Evolutionary conservation across 2,329 filamentous ascomycete genomes (phyloP).

Genomic region (Aspergillus thermomutatus): DNA sequence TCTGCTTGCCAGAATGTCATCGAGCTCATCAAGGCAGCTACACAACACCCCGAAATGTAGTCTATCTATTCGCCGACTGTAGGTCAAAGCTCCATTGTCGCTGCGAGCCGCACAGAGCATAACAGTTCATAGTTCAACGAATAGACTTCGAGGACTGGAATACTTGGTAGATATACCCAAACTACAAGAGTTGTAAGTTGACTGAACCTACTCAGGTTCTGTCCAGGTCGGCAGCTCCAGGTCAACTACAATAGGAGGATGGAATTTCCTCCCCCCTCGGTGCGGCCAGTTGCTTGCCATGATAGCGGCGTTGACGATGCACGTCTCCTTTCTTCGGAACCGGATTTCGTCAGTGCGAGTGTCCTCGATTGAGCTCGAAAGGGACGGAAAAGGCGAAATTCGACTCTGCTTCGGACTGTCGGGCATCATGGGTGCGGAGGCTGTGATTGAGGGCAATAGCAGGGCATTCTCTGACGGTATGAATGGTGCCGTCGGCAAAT

Average conservation of each 20-base stretch:
- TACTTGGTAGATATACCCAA: background rate
- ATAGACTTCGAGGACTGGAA: background rate
- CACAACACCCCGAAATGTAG: constrained; percentile 3
- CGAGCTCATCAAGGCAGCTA: constrained; percentile 9
- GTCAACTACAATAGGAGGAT: constrained; percentile 83
- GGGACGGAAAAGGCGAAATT: background rate
- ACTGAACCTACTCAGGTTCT: background rate
- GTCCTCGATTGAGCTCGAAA: background rate
- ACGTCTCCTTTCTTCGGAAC: constrained; percentile 61
- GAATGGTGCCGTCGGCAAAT: background rate
- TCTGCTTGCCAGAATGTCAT: background rate
- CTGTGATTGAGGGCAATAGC: constrained; percentile 5
- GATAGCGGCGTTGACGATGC: constrained; percentile 75
- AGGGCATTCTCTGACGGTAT: constrained; percentile 7
- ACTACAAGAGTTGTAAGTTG: background rate
- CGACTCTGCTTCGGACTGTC: constrained; percentile 2
- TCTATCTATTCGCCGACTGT: constrained; percentile 8
- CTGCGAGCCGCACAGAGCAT: constrained; percentile 3
- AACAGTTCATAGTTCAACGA: background rate
- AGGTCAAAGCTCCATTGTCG: constrained; percentile 14
- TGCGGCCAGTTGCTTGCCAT: constrained; percentile 67
- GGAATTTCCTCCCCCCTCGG: constrained; percentile 58
- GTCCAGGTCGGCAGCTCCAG: constrained; percentile 56
- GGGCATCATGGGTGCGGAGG: background rate
- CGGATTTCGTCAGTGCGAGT: constrained; percentile 2